These are phyloP conservation scores for Lentithecium fluviatile DNA, from an alignment of 495 filamentous ascomycete species.

Conservation along the genomic window DNA sequence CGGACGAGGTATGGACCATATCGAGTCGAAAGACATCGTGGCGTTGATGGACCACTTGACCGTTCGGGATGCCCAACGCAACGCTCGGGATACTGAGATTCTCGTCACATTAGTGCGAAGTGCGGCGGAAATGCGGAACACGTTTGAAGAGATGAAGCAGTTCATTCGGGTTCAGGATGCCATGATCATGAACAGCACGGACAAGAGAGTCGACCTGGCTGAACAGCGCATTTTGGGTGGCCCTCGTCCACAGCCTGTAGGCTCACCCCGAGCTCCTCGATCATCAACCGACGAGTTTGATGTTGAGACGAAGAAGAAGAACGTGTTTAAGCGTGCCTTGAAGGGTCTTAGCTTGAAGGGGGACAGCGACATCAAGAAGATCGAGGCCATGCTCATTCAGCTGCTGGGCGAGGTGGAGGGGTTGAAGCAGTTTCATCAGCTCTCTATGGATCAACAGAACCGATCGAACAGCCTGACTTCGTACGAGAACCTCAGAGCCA, in stretches of 20 bases:
- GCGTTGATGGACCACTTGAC: slow-evolving; percentile 98
- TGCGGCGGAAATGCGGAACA: slow-evolving; percentile 95
- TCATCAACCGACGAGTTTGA: slow-evolving; percentile 65
- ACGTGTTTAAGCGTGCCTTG: slow-evolving; percentile 86
- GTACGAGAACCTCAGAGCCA: slow-evolving; percentile 56
- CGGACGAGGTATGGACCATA: slow-evolving; percentile 83
- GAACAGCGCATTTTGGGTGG: slow-evolving; percentile 79
- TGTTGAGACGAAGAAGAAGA: slow-evolving; percentile 73
- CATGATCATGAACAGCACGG: slow-evolving; percentile 75
- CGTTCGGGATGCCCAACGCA: slow-evolving; percentile 94
- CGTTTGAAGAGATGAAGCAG: slow-evolving; percentile 94
- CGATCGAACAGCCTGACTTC: slow-evolving; percentile 45
- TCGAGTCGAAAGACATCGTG: slow-evolving; percentile 95
- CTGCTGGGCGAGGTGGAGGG: slow-evolving; percentile 88
- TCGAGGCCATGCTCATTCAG: slow-evolving; percentile 94
- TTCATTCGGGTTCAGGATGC: slow-evolving; percentile 84
- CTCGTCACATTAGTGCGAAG: slow-evolving; percentile 89
- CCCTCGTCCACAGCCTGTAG: slow-evolving; percentile 77
- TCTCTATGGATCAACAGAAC: slow-evolving; percentile 39
- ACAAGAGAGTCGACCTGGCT: slow-evolving; percentile 80
- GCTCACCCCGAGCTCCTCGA: slow-evolving; percentile 55
- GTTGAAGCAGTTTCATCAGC: slow-evolving; percentile 61
- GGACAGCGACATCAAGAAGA: slow-evolving; percentile 80
- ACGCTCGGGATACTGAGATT: slow-evolving; percentile 95
- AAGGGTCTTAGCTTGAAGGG: slow-evolving; percentile 85